These are phyloP conservation scores for Metrosideros polymorpha DNA, from an alignment of 441 rosid genomes.

Conservation along the genomic window DNA sequence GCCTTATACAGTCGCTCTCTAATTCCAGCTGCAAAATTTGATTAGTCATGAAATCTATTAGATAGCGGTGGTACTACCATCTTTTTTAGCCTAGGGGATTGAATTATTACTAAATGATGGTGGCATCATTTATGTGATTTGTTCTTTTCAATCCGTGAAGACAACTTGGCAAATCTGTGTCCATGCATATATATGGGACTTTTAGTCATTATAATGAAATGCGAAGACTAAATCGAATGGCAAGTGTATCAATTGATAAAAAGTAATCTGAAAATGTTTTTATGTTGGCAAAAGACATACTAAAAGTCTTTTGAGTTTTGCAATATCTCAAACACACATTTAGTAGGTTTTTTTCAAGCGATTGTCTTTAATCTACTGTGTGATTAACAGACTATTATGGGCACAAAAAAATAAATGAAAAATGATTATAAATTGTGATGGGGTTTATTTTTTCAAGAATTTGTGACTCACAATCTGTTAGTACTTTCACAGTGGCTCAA, in stretches of 20 bases:
- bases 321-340: too few relatives aligned
- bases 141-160: not conserved
- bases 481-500: too few relatives aligned
- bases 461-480: too few relatives aligned
- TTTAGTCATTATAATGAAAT: not conserved
- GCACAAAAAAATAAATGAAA: too few relatives aligned
- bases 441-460: too few relatives aligned
- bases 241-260: not conserved
- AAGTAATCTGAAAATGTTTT: not conserved
- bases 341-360: too few relatives aligned
- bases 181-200: not conserved
- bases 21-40: not conserved
- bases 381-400: too few relatives aligned
- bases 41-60: not conserved
- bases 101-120: not conserved
- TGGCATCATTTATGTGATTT: not conserved
- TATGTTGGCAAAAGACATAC: not conserved
- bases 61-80: not conserved
- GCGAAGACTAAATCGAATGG: not conserved
- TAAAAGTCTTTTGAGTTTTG: not conserved
- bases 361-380: too few relatives aligned
- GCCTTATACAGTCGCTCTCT: not conserved
- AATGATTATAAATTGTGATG: too few relatives aligned
- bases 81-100: not conserved
- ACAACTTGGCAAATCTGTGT: not conserved